Evolutionary conservation across 2,329 filamentous ascomycete genomes (phyloP).

Genomic region (Cordyceps farinosa): DNA sequence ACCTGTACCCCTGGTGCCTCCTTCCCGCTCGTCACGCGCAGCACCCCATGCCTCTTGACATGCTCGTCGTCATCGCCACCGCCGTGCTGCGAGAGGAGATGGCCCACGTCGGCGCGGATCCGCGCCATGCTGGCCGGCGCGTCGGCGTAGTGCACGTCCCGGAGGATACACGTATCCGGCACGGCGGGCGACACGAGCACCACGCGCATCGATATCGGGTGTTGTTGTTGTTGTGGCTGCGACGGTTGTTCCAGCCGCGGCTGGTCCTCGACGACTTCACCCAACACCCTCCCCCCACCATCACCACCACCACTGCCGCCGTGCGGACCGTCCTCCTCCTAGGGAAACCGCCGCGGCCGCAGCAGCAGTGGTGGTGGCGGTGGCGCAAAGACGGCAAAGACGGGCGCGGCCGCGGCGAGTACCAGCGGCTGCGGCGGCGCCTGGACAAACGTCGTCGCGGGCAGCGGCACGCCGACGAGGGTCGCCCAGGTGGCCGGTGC

Average conservation of each 20-base stretch:
- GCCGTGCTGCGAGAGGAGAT: slow-evolving; percentile 9
- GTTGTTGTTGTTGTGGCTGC: background rate
- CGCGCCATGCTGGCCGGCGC: background rate
- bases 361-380: background rate
- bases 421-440: background rate
- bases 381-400: background rate
- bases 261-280: slow-evolving; percentile 1
- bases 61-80: background rate
- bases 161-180: background rate
- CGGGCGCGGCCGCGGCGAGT: background rate
- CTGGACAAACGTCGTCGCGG: slow-evolving; percentile 17
- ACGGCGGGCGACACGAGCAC: background rate
- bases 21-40: background rate
- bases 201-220: slow-evolving; percentile 8
- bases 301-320: background rate
- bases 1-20: slow-evolving; percentile 11
- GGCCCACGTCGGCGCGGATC: background rate
- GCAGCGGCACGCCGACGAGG: slow-evolving; percentile 7
- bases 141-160: slow-evolving; percentile 9
- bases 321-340: slow-evolving; percentile 1
- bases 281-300: background rate
- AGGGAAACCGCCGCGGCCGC: background rate
- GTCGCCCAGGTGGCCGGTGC: background rate
- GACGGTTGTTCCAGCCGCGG: background rate
- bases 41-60: background rate